Base-by-base conservation (phyloP, 1,284 basidiomycete genomes). In the Papiliotrema nemorosa region DNA sequence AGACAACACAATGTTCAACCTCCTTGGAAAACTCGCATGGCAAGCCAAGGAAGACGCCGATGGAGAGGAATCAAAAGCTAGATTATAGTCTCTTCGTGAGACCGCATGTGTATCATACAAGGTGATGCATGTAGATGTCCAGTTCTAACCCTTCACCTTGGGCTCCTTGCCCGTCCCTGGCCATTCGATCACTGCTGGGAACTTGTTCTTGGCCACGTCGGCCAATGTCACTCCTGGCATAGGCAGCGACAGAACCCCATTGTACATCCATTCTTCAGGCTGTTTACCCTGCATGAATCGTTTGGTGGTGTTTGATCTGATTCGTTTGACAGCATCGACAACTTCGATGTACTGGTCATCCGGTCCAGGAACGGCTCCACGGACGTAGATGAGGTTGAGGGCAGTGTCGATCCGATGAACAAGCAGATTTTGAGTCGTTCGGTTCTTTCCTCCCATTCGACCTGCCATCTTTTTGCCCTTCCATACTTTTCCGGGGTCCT, bases 401-500 rank as follows among this genome's bases (percentile, higher is more conserved):
- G 79, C 77, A 18, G 83, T 83, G 77, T 98, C 94, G 53, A 98
- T 81, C 27, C 91, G 87, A 52, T 94, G 82, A 31, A 97, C 90
- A 1, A 85, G 77, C 26, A 97, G 82, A 71, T 97, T 98, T 71
- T 94, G 91, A 12, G 83, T 81, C 10, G 93, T 97, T 16, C 83
- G 83, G 39, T 86, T 85, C 59, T 83, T 80, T 53, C 84, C 86
- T 49, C 96, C 96, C 81, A 97, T 86, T 41, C 87, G 85, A 41
- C 94, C 96, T 9, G 94, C 85, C 94, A 97, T 98, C 79, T 97
- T 97, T 78, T 93, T 97, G 37, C 94, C 94, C 16, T 93, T 93
- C 78, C 89, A 90, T 14, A 97, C 81, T 69, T 92, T 84, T 47
- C 92, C 93, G 33, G 93, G 93, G 67, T 96, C 90, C 89, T 93